phyloP scores from a whole-genome alignment of 1,284 basidiomycete genomes.

The Rhizoctonia solani region DNA sequence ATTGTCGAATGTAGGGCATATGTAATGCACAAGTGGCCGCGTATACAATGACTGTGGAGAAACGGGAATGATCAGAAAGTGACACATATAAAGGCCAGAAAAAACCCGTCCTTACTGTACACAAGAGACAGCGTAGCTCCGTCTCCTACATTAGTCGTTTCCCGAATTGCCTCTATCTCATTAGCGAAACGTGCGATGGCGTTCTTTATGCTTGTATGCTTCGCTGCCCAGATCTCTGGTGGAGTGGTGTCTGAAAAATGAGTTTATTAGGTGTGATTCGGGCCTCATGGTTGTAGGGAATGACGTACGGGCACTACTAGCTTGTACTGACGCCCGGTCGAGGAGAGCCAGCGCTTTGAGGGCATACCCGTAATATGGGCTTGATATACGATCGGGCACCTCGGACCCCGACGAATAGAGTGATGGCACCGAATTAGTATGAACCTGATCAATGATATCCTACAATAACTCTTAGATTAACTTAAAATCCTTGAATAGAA shows the following conservation, averaged over 20 bases:
- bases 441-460: slow-evolving; percentile 14
- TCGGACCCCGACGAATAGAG: slow-evolving; percentile 1
- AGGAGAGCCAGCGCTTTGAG: slow-evolving; percentile 21
- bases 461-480: too few species aligned
- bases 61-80: background rate
- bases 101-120: slow-evolving; percentile 4
- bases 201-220: slow-evolving; percentile 6
- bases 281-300: too few species aligned
- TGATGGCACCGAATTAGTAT: slow-evolving; percentile 17
- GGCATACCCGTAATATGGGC: slow-evolving; percentile 6
- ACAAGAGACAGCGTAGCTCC: slow-evolving; percentile 10
- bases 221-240: slow-evolving; percentile 23
- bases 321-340: slow-evolving; percentile 19
- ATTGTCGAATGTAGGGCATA: slow-evolving; percentile 31
- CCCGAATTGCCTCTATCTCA: background rate
- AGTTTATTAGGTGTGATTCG: too few species aligned
- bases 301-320: slow-evolving; percentile 21
- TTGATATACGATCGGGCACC: slow-evolving; percentile 13
- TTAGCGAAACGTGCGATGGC: slow-evolving; percentile 2
- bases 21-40: slow-evolving; percentile 28
- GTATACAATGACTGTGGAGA: slow-evolving; percentile 27
- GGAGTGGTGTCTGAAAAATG: background rate
- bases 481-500: too few species aligned
- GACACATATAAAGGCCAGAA: background rate
- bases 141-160: slow-evolving; percentile 4